phyloP scores from a whole-genome alignment of 2,329 filamentous ascomycete genomes.

The Canariomyces notabilis region DNA sequence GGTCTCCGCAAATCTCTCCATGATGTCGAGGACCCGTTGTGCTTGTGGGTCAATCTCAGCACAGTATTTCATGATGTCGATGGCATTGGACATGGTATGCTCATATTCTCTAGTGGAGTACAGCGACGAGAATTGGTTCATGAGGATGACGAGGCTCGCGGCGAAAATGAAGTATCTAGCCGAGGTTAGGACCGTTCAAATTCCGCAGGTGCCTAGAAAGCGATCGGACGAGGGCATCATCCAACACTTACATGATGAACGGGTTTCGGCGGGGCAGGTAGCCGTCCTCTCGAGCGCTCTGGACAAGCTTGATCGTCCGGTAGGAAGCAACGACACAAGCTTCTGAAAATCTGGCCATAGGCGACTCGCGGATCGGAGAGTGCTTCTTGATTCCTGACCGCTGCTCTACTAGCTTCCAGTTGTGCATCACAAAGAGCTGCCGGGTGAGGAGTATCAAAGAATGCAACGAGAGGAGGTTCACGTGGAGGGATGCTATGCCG shows the following conservation, averaged over 20 bases:
- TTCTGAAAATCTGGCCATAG: conserved; percentile 44
- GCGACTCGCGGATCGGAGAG: conserved; percentile 27
- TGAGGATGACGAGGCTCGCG: conserved; percentile 48
- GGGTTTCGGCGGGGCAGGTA: conserved; percentile 50
- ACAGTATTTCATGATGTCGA: conserved; percentile 47
- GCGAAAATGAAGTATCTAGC: conserved; percentile 53
- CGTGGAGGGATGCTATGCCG: conserved; percentile 56
- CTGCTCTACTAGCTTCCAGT: conserved; percentile 39
- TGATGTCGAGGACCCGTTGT: conserved; percentile 44
- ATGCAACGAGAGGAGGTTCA: conserved; percentile 58
- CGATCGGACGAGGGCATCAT: background rate
- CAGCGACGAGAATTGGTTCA: conserved; percentile 51
- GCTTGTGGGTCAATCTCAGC: conserved; percentile 46
- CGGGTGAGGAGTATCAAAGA: conserved; percentile 58
- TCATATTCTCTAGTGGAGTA: conserved; percentile 41
- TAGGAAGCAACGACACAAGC: conserved; percentile 48
- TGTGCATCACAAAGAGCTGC: conserved; percentile 58
- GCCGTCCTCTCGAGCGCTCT: conserved; percentile 38
- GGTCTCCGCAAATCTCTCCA: conserved; percentile 43
- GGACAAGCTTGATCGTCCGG: conserved; percentile 44
- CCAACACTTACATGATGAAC: conserved; percentile 47
- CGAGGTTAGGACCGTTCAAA: conserved; percentile 6
- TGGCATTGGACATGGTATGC: conserved; percentile 37
- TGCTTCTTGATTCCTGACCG: conserved; percentile 25
- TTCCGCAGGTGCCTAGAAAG: background rate